Evolutionary conservation across 164 flowering plant species (phyloP), one percentile per base, ranked within the genome.

Genomic region (Dillenia suffruticosa): DNA sequence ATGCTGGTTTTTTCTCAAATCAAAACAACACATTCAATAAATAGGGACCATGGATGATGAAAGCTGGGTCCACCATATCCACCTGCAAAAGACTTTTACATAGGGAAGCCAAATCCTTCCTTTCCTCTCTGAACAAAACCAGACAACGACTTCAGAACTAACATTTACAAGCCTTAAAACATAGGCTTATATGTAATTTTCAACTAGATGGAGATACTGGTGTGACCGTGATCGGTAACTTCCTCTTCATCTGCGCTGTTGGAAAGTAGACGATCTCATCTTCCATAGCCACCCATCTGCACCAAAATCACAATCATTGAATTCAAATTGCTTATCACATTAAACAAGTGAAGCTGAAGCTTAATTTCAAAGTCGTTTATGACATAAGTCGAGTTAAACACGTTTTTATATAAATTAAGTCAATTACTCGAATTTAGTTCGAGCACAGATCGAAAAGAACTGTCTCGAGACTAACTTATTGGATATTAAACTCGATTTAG

Each of bases 221-320:
- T 17, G 74, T 64, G 68, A 94, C 83, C 49, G 63, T 77, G 77
- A 94, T 82, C 3, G 97, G 97, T 50, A 94, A 74, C 81, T 75
- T 84, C 64, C 74, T 68, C 82, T 68, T 94, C 96, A 89, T 81
- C 80, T 84, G 84, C 22, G 91, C 98, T 0, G 95, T 87, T n/a
- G 98, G 98, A 61, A 94, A 94, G 76, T 76, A 61, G 54, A 86
- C 73, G 9, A 89, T 77, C 4, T 70, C 76, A 48, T 94, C 98
- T 44, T 81, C 75, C 69, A 86, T 86, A 2, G 92, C 95, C 54
- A 65, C 81, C 98, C 98, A 94, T 58, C 97, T 94, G 86, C 74
- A 66, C 22, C 49, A 56, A 64, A 49, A 26, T 14, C 48, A 47
- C 8, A 24, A 6, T 1, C 0, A 32, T 49, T 48, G 44, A 16